These are phyloP conservation scores for Trichoderma parareesei DNA, from an alignment of 495 filamentous ascomycete genomes.

Conservation along the genomic window DNA sequence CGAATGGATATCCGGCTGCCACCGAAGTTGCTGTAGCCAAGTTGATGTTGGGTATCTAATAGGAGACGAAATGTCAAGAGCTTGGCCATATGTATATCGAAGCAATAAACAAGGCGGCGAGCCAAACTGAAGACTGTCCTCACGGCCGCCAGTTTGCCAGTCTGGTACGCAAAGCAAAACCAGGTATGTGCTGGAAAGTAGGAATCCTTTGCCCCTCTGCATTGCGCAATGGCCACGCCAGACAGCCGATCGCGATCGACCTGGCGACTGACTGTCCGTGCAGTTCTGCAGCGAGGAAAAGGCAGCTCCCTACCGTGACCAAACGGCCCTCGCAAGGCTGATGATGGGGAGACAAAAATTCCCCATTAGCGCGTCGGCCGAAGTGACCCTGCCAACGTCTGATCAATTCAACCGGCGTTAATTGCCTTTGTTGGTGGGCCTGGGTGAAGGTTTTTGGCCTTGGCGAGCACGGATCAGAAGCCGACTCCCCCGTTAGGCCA, in stretches of 20 bases:
- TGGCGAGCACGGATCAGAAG: constrained; percentile 10
- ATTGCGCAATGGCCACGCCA: not conserved
- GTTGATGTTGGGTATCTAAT: not conserved
- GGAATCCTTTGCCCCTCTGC: not conserved
- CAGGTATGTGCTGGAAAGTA: not conserved
- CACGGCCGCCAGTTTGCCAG: no score
- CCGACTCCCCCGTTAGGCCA: not conserved
- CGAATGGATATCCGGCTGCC: not conserved
- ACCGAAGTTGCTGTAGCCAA: not conserved
- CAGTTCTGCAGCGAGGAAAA: not conserved
- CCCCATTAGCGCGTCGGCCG: not conserved
- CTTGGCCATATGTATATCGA: no score
- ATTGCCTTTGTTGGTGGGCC: not conserved
- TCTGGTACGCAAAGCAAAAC: not conserved
- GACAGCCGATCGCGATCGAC: not conserved
- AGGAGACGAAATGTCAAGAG: no score
- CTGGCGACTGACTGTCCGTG: not conserved
- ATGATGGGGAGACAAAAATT: not conserved
- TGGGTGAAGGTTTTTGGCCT: constrained; percentile 2
- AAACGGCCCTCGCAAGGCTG: not conserved
- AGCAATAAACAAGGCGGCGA: no score
- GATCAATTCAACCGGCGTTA: not conserved
- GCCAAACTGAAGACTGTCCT: no score
- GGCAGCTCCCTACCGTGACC: not conserved
- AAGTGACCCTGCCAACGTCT: not conserved